These are phyloP conservation scores for Yamadazyma akitaensis DNA, from an alignment of 805 yeast species.

Conservation along the genomic window DNA sequence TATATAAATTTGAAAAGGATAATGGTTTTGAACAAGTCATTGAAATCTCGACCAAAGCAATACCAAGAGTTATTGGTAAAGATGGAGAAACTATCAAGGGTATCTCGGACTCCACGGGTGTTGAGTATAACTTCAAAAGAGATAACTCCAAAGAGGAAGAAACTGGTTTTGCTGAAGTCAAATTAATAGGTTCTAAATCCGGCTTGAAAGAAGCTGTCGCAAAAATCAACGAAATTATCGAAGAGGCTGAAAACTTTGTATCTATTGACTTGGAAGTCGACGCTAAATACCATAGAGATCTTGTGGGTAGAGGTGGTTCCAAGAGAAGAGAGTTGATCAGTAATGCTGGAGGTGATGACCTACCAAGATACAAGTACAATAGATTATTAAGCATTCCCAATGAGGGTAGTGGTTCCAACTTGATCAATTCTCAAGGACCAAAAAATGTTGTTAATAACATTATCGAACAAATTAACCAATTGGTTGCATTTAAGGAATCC, in stretches of 20 bases:
- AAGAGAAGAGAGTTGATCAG: slow-evolving; percentile 68
- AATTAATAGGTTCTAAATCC: slow-evolving; percentile 71
- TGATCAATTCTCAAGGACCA: slow-evolving; percentile 71
- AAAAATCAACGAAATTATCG: slow-evolving; percentile 59
- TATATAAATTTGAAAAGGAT: slow-evolving; percentile 81
- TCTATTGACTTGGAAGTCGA: slow-evolving; percentile 62
- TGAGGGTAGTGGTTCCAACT: slow-evolving; percentile 54
- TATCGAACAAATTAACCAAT: slow-evolving; percentile 54
- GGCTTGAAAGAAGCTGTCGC: slow-evolving; percentile 71
- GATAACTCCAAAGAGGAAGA: slow-evolving; percentile 43
- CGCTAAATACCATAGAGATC: slow-evolving; percentile 66
- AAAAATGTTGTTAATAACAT: slow-evolving; percentile 67
- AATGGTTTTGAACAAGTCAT: slow-evolving; percentile 70
- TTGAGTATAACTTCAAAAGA: slow-evolving; percentile 48
- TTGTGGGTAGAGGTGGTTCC: slow-evolving; percentile 79
- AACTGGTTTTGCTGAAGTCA: slow-evolving; percentile 56
- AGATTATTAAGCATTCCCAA: slow-evolving; percentile 69
- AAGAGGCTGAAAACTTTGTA: slow-evolving; percentile 60
- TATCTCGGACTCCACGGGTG: slow-evolving; percentile 67
- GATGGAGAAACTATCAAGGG: slow-evolving; percentile 80
- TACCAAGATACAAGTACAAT: slow-evolving; percentile 44
- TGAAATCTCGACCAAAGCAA: slow-evolving; percentile 66
- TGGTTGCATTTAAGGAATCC: slow-evolving; percentile 65
- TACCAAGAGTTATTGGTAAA: slow-evolving; percentile 86
- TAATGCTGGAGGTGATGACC: slow-evolving; percentile 66